Base-by-base conservation (phyloP, 176 grass and related monocot species). In the Typha latifolia region DNA sequence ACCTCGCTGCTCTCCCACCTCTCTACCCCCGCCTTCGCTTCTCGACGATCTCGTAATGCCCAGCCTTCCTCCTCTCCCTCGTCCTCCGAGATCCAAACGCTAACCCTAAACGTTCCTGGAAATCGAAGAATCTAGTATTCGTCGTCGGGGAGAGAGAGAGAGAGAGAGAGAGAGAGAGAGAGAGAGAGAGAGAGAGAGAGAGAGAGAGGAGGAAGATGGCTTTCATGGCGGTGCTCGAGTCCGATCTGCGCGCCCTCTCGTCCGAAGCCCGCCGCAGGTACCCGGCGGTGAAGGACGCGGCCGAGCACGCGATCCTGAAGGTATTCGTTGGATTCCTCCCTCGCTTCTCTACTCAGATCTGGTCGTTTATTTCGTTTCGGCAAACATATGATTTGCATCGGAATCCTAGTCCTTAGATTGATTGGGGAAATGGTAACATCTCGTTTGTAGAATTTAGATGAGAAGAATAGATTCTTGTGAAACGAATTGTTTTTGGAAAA, bases 161-260 rank as follows among this genome's bases (percentile, higher is more conserved):
- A 26, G n/a, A 26, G 24, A 2, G 24, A 26, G 24, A 26, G 24
- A 26, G 24, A 26, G 24, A 26, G 24, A 26, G n/a, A 26, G 24
- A 2, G 24, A 26, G 24, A 26, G 24, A 26, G 24, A 26, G 24
- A 26, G 24, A 26, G 24, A 26, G 24, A 26, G 24, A 26, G 24
- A 26, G 24, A 26, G n/a, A 26, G 24, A 2, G 24, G 2, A 26
- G 48, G 62, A 67, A 63, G 82, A 97, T 97, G 93, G 88, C 85
- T 64, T 82, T 92, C 68, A 97, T 97, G 93, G 80, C 80, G 85
- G 85, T 80, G 66, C 85, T 97, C 74, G 93, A 97, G 83, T 78
- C 88, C 67, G 93, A 97, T 97, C 93, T 97, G 61, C 93, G 93
- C 47, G 93, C 93, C 4, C 93, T 97, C 32, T 97, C 93, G n/a